Evolutionary conservation across 257 asterid species (phyloP).

Genomic region (Petunia secreta): DNA sequence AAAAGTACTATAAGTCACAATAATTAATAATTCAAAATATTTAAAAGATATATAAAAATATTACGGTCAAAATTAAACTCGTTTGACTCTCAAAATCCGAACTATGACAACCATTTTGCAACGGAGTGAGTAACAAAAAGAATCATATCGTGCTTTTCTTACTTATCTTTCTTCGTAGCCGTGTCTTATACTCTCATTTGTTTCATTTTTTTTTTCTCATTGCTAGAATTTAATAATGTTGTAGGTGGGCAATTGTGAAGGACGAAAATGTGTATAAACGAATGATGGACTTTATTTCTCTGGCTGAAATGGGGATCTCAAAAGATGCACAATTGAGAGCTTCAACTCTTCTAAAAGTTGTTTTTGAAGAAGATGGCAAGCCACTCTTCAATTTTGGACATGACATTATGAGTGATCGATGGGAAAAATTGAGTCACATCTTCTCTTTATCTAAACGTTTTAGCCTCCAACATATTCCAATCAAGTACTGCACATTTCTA

Average conservation of each 20-base stretch:
- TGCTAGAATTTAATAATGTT: background rate
- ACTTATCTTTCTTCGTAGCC: too few relatives aligned
- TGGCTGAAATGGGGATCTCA: conserved; percentile 58
- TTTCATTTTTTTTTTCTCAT: background rate
- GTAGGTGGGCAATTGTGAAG: conserved; percentile 77
- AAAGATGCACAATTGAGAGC: conserved; percentile 69
- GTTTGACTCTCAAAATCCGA: too few relatives aligned
- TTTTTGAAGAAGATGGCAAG: conserved; percentile 41
- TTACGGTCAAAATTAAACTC: too few relatives aligned
- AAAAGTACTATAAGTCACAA: too few relatives aligned
- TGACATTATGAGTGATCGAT: conserved; percentile 55
- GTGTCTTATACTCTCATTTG: background rate
- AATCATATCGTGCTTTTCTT: too few relatives aligned
- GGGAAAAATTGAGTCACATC: conserved; percentile 50
- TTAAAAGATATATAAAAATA: too few relatives aligned
- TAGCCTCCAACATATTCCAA: conserved; percentile 55
- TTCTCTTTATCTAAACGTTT: conserved; percentile 52
- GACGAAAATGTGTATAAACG: conserved; percentile 48
- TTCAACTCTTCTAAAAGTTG: conserved; percentile 52
- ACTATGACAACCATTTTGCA: too few relatives aligned
- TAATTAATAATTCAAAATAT: too few relatives aligned
- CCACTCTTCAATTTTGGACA: conserved; percentile 50
- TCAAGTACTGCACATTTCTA: conserved; percentile 56
- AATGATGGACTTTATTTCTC: conserved; percentile 35
- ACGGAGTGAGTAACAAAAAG: too few relatives aligned